Evolutionary conservation across 305 asterid species (phyloP).

Genomic region (Caryopteris hybrid): DNA sequence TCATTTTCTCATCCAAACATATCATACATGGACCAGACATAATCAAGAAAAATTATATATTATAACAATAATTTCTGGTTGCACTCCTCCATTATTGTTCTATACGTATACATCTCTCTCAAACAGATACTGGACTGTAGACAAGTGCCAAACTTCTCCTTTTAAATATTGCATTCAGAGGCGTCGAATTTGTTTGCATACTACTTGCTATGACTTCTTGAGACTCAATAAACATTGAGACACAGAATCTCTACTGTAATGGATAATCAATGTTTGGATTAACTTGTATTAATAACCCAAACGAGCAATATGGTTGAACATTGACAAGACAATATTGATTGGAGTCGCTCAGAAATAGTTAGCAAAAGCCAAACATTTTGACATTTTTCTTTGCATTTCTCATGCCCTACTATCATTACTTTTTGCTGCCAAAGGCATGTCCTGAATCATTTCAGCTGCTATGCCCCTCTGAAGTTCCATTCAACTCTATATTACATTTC

Average conservation of each 20-base stretch:
- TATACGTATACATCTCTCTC: not conserved
- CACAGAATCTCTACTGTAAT: not conserved
- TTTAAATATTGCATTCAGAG: not conserved
- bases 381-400: not conserved
- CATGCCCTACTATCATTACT: not conserved
- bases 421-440: not conserved
- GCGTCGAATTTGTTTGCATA: not conserved
- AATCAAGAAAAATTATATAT: not conserved
- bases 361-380: not conserved
- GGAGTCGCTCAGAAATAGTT: not conserved
- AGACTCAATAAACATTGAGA: slow-evolving; percentile 4
- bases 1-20: not conserved
- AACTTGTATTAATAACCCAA: no score
- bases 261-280: not conserved
- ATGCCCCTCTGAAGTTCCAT: not conserved
- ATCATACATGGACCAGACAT: not conserved
- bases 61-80: not conserved
- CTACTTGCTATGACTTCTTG: not conserved
- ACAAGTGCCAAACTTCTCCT: not conserved
- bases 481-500: not conserved
- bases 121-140: not conserved
- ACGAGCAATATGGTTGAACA: no score
- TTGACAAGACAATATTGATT: not conserved
- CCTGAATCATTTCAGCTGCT: not conserved
- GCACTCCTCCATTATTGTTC: not conserved